Evolutionary conservation across 2,329 filamentous ascomycete species (phyloP), one percentile per base, ranked within the genome.

Genomic region (Uncinocarpus reesii): DNA sequence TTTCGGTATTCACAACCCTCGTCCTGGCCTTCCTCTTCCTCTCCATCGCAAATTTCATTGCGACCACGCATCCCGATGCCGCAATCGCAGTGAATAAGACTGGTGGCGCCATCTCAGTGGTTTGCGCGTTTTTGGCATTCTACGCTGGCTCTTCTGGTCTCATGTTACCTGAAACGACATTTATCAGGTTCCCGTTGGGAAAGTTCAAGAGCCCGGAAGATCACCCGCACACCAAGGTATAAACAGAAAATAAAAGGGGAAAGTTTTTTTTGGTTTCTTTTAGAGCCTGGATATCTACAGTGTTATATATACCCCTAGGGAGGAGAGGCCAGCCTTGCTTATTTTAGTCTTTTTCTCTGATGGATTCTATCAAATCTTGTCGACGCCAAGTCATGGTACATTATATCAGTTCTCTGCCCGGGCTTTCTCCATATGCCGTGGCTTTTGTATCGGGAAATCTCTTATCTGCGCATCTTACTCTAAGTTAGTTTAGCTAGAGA

Each of bases 21-120:
- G 71, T 74, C 42, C 52, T 82, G 21, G 73, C 75, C 1, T 81
- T 80, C 59, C 64, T 81, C 26, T 63, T 81, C 49, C 72, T 83
- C 4, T 69, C 68, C 11, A 68, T 77, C 42, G 72, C 69, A 42
- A 70, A 78, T 63, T 73, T 80, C 46, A 56, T 72, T 43, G 57
- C 58, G n/a, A 63, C 66, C 1, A 60, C 62, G 34, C 63, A 68
- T 43, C 53, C 56, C 0, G 61, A 55, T 0, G 62, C 58, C 1
- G 72, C 74, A 2, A 59, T 76, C 28, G 53, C 59, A 0, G 53
- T 72, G 49, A 77, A 78, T 59, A 65, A 65, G 40, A 57, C 62
- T 0, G 69, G 68, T 1, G 68, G 67, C 7, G 66, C 59, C 0
- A 66, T 70, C 29, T 59, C 65, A 2, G 59, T 66, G 11, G 56